Evolutionary conservation across 164 flowering plant species (phyloP), one percentile per base, ranked within the genome.

Genomic region (Aristolochia contorta): DNA sequence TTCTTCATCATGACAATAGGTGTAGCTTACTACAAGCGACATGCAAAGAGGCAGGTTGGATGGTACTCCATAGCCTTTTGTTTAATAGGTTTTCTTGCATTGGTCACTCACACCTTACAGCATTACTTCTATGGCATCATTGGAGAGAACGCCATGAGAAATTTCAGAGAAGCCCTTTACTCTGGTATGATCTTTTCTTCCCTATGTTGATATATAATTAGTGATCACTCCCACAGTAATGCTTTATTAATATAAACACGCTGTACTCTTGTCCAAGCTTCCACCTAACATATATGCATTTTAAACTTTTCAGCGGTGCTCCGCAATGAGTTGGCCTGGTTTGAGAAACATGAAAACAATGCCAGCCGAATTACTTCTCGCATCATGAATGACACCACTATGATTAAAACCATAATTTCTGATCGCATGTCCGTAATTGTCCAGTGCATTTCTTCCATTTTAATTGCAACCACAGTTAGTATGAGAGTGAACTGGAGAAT

Each of bases 1-100:
- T 86, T 41, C 71, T 84, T 70, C 77, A 86, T 86, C 56, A 82
- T 86, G 58, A 86, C 94, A 49, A 73, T 86, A 47, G 90, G 94
- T 59, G 80, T 79, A 30, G 82, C 81, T 60, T 86, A 83, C 59
- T 80, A 74, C 57, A 33, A 69, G 21, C 16, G 16, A 43, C 62
- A 79, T 61, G 69, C 87, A 48, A 70, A 46, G 70, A 47, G 56
- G 22, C 16, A 45, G 62, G 90, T 86, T 33, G 84, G 84, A 53
- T 27, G 5, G 72, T 78, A 74, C 66, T 81, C 90, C 16, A 13
- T 79, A 0, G 5, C 47, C 30, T 83, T 82, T 65, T 65, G 76
- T 59, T 23, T 64, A 8, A 59, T 82, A 53, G 89, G 90, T 56
- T 46, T 84, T 59, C 78, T 83, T 47, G 71, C 88, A 47, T 52